A percentile compares a stretch with the other conserved stretches of the same genome.
These are phyloP conservation scores for Teratosphaeria gauchensis DNA, from an alignment of 2,329 filamentous ascomycete genomes.

Conservation along the genomic window DNA sequence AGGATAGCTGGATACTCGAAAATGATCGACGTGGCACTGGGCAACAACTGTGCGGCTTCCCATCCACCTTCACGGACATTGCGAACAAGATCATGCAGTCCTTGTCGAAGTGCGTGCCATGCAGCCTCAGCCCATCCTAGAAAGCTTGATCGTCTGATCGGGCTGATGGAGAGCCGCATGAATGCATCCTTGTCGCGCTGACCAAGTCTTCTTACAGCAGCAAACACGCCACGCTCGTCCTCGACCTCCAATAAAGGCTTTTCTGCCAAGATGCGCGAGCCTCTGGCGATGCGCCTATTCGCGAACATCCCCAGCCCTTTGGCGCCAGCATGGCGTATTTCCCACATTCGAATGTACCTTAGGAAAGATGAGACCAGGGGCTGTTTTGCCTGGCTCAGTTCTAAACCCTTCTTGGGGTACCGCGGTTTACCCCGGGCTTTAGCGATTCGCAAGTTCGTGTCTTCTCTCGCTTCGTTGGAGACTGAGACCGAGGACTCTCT, in stretches of 20 bases:
- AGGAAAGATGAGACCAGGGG: background rate
- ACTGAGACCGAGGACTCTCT: too few relatives aligned
- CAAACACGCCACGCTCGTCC: constrained; percentile 11
- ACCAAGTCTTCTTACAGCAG: constrained; percentile 12
- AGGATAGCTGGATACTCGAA: constrained; percentile 11
- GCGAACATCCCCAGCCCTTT: constrained; percentile 36
- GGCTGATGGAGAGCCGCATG: constrained; percentile 5
- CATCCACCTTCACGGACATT: background rate
- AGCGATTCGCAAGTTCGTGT: too few relatives aligned
- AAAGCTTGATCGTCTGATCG: constrained; percentile 3
- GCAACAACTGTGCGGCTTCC: background rate
- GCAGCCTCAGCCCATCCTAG: constrained; percentile 7
- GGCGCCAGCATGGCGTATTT: constrained; percentile 14
- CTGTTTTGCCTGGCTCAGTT: too few relatives aligned
- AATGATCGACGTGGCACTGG: constrained; percentile 3
- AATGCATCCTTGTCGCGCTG: constrained; percentile 10
- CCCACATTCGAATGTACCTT: constrained; percentile 9
- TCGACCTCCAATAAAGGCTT: constrained; percentile 25
- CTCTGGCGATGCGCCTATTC: constrained; percentile 26
- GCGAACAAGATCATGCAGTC: background rate
- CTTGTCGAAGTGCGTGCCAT: constrained; percentile 6
- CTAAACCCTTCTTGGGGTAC: too few relatives aligned
- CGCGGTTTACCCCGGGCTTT: too few relatives aligned
- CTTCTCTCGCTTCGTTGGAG: too few relatives aligned
- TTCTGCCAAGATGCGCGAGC: constrained; percentile 34